Evolutionary conservation across 2,329 filamentous ascomycete genomes (phyloP), one percentile per base, ranked within the genome.

Genomic region (Cercospora sp.): DNA sequence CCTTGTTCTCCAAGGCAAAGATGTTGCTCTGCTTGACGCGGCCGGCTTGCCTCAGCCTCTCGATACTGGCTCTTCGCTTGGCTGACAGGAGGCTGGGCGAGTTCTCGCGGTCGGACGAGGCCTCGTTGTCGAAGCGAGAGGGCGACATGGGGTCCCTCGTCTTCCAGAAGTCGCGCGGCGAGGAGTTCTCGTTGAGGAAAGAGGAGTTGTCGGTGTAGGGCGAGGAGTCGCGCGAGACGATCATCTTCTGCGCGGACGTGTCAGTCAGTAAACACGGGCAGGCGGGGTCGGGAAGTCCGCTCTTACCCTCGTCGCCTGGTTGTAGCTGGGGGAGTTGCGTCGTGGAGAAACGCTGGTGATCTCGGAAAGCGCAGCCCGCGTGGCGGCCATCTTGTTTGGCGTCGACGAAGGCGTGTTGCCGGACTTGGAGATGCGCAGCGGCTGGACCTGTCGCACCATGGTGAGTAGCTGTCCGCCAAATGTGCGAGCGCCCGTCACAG

Each of bases 21-120:
- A 98, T 97, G 82, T 90, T 97, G 86, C 94, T 97, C 83, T 97
- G 98, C 86, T 94, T 97, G 76, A 99, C 95, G 69, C 95, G 91
- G 65, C 94, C 97, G 33, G 93, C 94, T 79, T 90, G 92, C 82
- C 97, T 96, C 68, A 99, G 86, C 77, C 94, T 94, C 85, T 99
- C 95, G 73, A 99, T 94, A 18, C 94, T 98, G 57, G 92, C 92
- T 77, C 94, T 90, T 76, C 92, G 91, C 67, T 88, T 90, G 23
- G 76, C 74, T 36, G 75, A 76, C 9, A 73, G 61, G 28, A 92
- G 89, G 57, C 90, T 90, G 7, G 90, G 88, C 10, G 91, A 89
- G 53, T 86, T 84, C 61, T 88, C 85, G 67, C 65, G 82, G 79
- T 75, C 73, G 28, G 74, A 69, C 58, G 83, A 85, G 81, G 96